Base-by-base conservation (phyloP, 345 rosid species). In the Capsella bursapastoris region DNA sequence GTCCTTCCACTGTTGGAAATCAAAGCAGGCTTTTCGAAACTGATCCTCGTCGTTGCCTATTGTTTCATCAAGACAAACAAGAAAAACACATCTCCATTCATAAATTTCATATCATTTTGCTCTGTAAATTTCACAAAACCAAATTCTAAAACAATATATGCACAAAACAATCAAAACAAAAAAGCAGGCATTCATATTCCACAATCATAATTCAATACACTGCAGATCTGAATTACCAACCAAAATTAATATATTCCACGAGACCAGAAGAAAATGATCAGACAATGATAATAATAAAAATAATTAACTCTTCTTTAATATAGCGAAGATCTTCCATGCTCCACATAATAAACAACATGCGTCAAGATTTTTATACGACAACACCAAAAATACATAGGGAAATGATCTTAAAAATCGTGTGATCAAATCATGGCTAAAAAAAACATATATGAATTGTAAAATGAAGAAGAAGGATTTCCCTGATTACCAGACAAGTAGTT, bases 1-100 rank as follows among this genome's bases (percentile, higher is more conserved):
- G 69, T 74, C 72, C 66, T 81, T 71, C 82, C 83, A 71, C 62
- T 72, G 80, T 67, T 82, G 4, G 79, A 68, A 57, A 75, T 37
- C 67, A 80, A 51, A 69, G 25, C 70, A 0, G 62, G 51, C 68
- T 75, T 85, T 56, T 80, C 69, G 58, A 79, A 68, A 64, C 82
- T 57, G 14, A 73, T 55, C 80, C 73, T 76, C 41, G 75, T 38
- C 22, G 80, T 44, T 43, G 45, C 79, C 87, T 86, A 68, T 65
- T 22, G 58, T 79, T 58, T 27, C 64, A 79, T 70, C 68, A 58
- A 70, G 25, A 22, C 25, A 1, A 8, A 47, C 51, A 43, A 62
- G 60, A 45, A 16, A 3, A 3, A 29, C 32, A 29, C 16, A 44
- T 25, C 11, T 22, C 6, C 35, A 57, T 25, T 57, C 16, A 45